Percentiles rank a stretch among this genome's conserved stretches.
These are phyloP conservation scores for Pythium aquatile DNA, from an alignment of 352 stramenopile species.

Conservation along the genomic window DNA sequence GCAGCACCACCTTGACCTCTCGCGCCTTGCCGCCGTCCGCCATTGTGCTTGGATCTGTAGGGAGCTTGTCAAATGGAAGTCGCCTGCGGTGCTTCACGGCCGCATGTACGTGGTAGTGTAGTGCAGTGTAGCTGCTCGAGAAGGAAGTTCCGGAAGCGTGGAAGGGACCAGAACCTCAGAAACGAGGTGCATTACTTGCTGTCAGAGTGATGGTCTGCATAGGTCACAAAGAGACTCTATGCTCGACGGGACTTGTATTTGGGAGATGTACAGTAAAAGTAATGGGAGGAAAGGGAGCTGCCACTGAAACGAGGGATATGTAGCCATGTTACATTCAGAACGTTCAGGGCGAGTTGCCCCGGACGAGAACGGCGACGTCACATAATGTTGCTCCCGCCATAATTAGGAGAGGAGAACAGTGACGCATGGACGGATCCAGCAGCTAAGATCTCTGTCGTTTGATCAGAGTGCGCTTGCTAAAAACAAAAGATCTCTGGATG, in stretches of 20 bases:
- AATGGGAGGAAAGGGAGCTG: background rate
- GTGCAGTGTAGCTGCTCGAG: background rate
- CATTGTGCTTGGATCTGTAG: slow-evolving; percentile 30
- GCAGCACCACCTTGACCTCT: slow-evolving; percentile 89
- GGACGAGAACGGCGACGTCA: background rate
- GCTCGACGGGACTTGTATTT: background rate
- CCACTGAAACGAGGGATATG: background rate
- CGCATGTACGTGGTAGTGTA: slow-evolving; percentile 1
- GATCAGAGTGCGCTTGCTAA: background rate
- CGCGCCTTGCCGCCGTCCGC: slow-evolving; percentile 73
- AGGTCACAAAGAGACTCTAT: background rate
- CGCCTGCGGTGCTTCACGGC: background rate
- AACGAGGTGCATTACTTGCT: slow-evolving; percentile 2
- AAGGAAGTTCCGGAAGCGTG: slow-evolving; percentile 3
- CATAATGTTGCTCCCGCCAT: background rate
- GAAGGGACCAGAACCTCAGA: slow-evolving; percentile 6
- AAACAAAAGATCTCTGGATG: background rate
- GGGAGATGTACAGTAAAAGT: background rate
- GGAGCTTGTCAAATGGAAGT: too few species aligned
- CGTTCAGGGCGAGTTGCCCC: background rate
- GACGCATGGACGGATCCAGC: background rate
- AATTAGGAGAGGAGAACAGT: background rate
- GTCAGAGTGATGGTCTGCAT: background rate
- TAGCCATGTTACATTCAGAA: background rate
- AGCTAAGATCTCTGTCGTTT: background rate